phyloP scores from a whole-genome alignment of 164 flowering plant species.

The Cinnamomum chago region DNA sequence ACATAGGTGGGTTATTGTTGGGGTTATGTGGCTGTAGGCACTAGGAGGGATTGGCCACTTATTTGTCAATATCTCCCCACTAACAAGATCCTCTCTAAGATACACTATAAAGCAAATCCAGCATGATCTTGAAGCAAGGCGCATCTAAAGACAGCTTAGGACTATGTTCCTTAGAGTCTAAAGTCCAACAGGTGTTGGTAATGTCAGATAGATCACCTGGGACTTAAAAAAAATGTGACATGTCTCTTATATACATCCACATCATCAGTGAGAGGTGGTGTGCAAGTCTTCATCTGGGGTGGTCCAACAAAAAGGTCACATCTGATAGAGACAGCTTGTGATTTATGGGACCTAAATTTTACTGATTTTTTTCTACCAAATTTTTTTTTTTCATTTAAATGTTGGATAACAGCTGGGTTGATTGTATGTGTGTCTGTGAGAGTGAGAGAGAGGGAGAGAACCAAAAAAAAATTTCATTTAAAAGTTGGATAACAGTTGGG shows the following conservation, averaged over 20 bases:
- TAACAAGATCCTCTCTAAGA: background rate
- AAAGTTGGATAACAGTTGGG: too few species aligned
- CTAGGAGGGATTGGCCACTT: background rate
- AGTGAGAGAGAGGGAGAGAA: too few species aligned
- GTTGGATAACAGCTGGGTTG: too few species aligned
- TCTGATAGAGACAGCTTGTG: too few species aligned
- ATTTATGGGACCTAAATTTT: too few species aligned
- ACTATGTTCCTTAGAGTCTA: background rate
- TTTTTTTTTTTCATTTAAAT: too few species aligned
- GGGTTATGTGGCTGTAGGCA: background rate
- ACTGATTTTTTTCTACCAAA: too few species aligned
- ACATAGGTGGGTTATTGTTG: background rate
- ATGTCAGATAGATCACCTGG: background rate
- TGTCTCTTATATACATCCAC: background rate
- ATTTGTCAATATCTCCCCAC: background rate
- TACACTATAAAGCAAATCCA: background rate
- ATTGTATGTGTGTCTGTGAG: too few species aligned
- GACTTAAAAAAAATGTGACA: background rate
- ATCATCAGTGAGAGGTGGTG: too few species aligned
- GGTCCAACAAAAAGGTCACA: too few species aligned
- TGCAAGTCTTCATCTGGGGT: too few species aligned
- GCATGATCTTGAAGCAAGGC: background rate
- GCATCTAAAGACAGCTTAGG: background rate
- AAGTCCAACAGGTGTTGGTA: background rate
- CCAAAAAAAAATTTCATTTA: too few species aligned